Evolutionary conservation across 306 rosid species (phyloP).

Genomic region (Pachyrhizus erosus): DNA sequence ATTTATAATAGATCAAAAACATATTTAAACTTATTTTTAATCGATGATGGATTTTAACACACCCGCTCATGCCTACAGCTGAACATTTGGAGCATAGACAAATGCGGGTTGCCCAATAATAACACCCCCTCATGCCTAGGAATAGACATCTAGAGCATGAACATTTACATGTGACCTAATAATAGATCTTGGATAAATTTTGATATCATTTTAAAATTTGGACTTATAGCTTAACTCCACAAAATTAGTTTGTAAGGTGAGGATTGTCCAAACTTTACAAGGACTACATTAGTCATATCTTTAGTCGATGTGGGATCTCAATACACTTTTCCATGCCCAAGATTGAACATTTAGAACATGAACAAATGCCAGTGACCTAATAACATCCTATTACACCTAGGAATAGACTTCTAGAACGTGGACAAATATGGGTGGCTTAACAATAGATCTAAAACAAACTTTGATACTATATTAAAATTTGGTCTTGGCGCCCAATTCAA

Average conservation of each 20-base stretch:
- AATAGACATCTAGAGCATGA: not conserved
- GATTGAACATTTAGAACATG: not conserved
- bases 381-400: not conserved
- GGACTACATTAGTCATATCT: not conserved
- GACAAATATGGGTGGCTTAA: not conserved
- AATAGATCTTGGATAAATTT: not conserved
- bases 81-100: not conserved
- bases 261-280: not conserved
- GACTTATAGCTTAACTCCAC: not conserved
- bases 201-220: not conserved
- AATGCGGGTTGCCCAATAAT: not conserved
- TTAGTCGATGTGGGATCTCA: not conserved
- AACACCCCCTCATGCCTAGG: not conserved
- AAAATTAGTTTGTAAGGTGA: not conserved
- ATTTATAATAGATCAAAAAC: no score
- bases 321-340: not conserved
- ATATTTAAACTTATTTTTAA: no score
- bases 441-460: not conserved
- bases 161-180: not conserved
- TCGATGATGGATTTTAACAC: not conserved
- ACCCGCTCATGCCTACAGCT: not conserved
- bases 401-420: not conserved
- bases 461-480: not conserved
- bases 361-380: not conserved
- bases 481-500: not conserved